Evolutionary conservation across 2,329 filamentous ascomycete genomes (phyloP).

Genomic region (Diaporthe longicolla): DNA sequence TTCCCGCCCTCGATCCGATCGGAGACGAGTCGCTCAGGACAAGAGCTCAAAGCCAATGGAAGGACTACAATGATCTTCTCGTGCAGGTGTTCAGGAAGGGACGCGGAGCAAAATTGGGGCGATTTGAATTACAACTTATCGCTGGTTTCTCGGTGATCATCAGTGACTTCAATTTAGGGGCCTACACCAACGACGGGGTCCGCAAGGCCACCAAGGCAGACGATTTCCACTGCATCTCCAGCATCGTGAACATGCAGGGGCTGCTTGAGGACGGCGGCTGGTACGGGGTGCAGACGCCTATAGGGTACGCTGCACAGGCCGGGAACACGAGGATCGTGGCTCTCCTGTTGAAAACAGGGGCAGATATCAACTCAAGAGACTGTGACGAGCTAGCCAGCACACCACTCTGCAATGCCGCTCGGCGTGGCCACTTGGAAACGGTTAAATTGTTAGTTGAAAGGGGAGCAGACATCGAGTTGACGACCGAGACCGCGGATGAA

Average conservation of each 20-base stretch:
- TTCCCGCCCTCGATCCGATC: neutral
- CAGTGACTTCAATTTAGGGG: no score
- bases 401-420: neutral
- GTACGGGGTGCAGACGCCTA: no score
- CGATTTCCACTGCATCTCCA: neutral
- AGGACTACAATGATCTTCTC: no score
- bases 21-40: neutral
- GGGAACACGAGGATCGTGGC: neutral
- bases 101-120: accelerated
- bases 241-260: neutral
- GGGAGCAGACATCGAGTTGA: neutral
- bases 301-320: neutral
- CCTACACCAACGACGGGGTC: neutral
- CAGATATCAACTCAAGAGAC: neutral
- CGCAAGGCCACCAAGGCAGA: no score
- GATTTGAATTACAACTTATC: neutral
- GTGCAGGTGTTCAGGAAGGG: no score
- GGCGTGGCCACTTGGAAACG: neutral
- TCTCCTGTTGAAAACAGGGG: neutral
- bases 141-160: no score
- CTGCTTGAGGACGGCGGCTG: accelerated
- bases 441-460: neutral
- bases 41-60: neutral
- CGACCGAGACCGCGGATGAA: neutral
- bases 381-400: no score